Evolutionary conservation across 768 basidiomycete species (phyloP), one percentile per base, ranked within the genome.

Genomic region (Crassisporium funariophilum): DNA sequence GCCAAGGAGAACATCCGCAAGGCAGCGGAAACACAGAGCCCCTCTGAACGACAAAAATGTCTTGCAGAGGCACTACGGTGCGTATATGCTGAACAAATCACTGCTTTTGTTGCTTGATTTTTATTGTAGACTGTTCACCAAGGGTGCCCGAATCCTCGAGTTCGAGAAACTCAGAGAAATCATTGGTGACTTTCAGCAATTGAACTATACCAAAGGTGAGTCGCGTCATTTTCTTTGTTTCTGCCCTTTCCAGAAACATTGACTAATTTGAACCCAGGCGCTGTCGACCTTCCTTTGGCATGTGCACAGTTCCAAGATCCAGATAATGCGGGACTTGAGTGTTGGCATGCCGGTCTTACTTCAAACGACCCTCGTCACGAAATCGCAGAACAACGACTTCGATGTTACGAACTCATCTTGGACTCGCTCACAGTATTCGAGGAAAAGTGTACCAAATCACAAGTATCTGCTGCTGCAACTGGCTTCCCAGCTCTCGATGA

Each of bases 1-100:
- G 95, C 95, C 2, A 87, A 91, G 62, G 97, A 99, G 70, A 93
- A 89, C 56, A 77, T 97, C 25, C 86, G 93, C 8, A 90, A 89
- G 61, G 93, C 97, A 22, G 83, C 88, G 19, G 91, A 93, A 59
- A 84, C 89, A 15, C 74, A 79, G 44, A 87, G 84, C 63, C 76
- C 80, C 3, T 68, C 72, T 1, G 94, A 98, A 61, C 78, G 84
- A 43, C 83, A 86, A 46, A 85, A 86, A 44, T 84, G 80, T 75
- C 75, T 98, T 35, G 80, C 81, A 22, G 95, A 98, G 67, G 93
- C 95, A 0, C 68, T 98, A 36, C 78, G 91, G 94, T 92, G 8
- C 25, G 4, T 23, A 27, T 44, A 8, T 17, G 12, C 39, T 12
- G 5, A 20, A 35, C 34, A 34, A 19, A 41, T n/a, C 23, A 38